phyloP scores from a whole-genome alignment of 371 early-diverging fungal genomes.

The Dichotomocladium elegans region DNA sequence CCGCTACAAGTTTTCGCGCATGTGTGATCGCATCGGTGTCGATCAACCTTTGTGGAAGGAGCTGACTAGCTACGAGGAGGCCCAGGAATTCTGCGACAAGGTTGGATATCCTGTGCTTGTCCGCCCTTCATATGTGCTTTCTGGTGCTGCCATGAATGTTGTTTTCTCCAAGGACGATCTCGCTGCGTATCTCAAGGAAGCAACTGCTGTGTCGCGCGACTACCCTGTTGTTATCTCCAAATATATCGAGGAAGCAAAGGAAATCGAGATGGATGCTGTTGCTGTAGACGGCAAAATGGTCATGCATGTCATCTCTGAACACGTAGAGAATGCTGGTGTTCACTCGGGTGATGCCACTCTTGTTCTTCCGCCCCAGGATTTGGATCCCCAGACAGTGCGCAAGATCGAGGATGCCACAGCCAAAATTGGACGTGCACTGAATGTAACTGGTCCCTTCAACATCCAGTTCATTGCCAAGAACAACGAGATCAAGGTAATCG shows the following conservation, averaged over 20 bases:
- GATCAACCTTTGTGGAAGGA: conserved; percentile 96
- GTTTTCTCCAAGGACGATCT: conserved; percentile 74
- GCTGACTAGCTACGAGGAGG: conserved; percentile 75
- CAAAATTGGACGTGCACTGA: conserved; percentile 84
- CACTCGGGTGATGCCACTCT: conserved; percentile 97
- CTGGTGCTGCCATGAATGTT: conserved; percentile 96
- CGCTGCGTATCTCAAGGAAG: conserved; percentile 68
- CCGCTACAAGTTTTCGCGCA: conserved; percentile 88
- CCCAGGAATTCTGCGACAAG: conserved; percentile 72
- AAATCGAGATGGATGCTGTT: conserved; percentile 93
- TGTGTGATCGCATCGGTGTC: conserved; percentile 85
- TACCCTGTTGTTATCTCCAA: conserved; percentile 94
- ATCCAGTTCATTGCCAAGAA: conserved; percentile 86
- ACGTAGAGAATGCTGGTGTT: conserved; percentile 95
- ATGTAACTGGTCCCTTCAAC: conserved; percentile 94
- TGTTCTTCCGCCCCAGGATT: conserved; percentile 78
- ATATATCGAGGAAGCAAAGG: conserved; percentile 90
- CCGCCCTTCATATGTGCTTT: conserved; percentile 92
- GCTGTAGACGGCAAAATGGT: conserved; percentile 79
- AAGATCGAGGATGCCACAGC: conserved; percentile 82
- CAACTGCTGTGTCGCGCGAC: conserved; percentile 84
- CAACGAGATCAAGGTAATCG: conserved; percentile 93
- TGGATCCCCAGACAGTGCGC: conserved; percentile 65
- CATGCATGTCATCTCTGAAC: conserved; percentile 88
- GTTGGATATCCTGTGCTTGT: conserved; percentile 93